Conservation (phyloP, 2,329 filamentous ascomycete species). For the Colletotrichum lentis region DNA sequence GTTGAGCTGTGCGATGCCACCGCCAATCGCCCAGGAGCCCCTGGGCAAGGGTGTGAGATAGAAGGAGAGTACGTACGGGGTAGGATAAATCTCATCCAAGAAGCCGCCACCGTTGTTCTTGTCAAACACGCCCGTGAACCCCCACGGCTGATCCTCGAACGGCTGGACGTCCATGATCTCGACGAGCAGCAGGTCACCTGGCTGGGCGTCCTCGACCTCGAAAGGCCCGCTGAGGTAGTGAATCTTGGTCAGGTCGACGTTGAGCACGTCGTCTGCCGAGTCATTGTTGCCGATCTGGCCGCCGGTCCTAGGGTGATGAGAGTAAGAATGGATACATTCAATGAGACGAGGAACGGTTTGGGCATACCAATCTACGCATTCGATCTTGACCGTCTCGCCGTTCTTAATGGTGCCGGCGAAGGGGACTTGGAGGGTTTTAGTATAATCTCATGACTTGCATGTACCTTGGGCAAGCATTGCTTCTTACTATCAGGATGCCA, state of each 20-base stretch:
- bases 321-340: conserved; percentile 24
- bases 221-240: conserved; percentile 93
- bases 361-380: conserved; percentile 80
- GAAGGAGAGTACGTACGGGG: conserved; percentile 67
- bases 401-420: conserved; percentile 76
- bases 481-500: conserved; percentile 88
- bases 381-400: conserved; percentile 90
- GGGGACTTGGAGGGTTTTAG: conserved; percentile 66
- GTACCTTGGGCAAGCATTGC: not conserved
- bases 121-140: conserved; percentile 85
- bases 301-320: conserved; percentile 59
- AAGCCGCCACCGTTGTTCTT: conserved; percentile 88
- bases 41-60: too few relatives aligned
- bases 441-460: not conserved
- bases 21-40: too few relatives aligned
- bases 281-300: conserved; percentile 92
- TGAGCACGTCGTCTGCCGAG: conserved; percentile 84
- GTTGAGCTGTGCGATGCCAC: not conserved
- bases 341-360: conserved; percentile 40
- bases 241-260: conserved; percentile 83
- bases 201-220: conserved; percentile 82
- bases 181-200: conserved; percentile 84
- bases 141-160: conserved; percentile 85
- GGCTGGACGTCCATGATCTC: conserved; percentile 96
- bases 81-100: conserved; percentile 84